Evolutionary conservation across 106 monocot species (phyloP), one percentile per base, ranked within the genome.

Genomic region (Apostasia ramifera): DNA sequence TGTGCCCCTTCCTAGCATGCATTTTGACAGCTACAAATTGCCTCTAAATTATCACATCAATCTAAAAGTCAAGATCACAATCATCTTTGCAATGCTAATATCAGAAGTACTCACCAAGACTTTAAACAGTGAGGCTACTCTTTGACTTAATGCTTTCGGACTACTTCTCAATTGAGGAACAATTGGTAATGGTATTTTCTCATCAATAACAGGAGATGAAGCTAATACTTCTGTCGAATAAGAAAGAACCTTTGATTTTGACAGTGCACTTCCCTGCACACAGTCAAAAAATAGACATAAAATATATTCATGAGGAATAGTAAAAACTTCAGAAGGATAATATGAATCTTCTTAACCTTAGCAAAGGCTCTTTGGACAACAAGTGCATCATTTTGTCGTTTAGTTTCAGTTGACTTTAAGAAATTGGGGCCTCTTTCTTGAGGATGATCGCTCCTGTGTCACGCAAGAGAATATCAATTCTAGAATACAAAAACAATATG

Each of bases 361-460:
- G 76, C 53, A 88, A 99, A 99, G 69, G 93, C 98, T 82, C 71
- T 87, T 83, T 99, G 98, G 72, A 99, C 98, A 74, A 82, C 74
- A 42, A 89, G 55, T 43, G 98, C 87, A 82, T 93, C 93, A 88
- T 52, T 82, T 73, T 68, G 79, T 44, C 98, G 91, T 63, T 83
- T 74, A 75, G 79, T 82, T 71, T 93, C 87, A 44, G 71, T 77
- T 57, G 87, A 67, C 49, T 57, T 80, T 70, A 86, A 70, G 44
- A 71, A 15, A 90, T 75, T 77, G 52, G 55, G 39, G 9, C 38
- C 60, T 51, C 40, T 59, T 69, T 75, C 81, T 66, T 69, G 71
- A 68, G 68, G 69, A 5, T 70, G 78, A 77, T 86, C 70, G 66
- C 84, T 80, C 76, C 91, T 92, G 76, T 47, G 82, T 56, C 55